phyloP scores from a whole-genome alignment of 1,284 basidiomycete genomes.

The Coriolopsis trogii region DNA sequence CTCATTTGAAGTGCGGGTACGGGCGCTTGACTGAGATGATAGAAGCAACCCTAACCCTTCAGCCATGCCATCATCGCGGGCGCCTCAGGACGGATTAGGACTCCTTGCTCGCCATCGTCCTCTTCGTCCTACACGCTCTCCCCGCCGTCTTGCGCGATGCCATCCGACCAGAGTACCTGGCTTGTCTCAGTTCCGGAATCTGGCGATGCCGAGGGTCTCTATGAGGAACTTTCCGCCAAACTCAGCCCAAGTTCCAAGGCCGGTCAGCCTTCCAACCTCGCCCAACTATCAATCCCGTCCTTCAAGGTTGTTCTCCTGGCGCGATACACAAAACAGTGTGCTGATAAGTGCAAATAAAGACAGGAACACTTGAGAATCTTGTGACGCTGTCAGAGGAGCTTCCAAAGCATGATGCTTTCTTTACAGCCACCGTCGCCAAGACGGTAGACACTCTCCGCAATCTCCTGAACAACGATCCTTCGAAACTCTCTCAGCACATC shows the following conservation, averaged over 20 bases:
- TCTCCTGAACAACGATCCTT: conserved; percentile 87
- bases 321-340: neutral
- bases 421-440: conserved; percentile 89
- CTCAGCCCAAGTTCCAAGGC: conserved; percentile 60
- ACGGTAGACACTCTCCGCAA: conserved; percentile 93
- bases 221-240: conserved; percentile 50
- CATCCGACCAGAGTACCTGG: conserved; percentile 87
- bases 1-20: no score
- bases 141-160: conserved; percentile 49
- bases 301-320: conserved; percentile 65
- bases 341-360: conserved; percentile 49
- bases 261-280: conserved; percentile 47
- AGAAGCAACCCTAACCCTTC: conserved; percentile 27
- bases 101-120: conserved; percentile 11
- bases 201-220: conserved; percentile 71
- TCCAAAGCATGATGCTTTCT: conserved; percentile 89
- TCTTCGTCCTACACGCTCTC: conserved; percentile 5
- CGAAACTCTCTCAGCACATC: conserved; percentile 82
- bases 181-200: conserved; percentile 74
- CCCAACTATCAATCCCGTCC: conserved; percentile 67
- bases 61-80: conserved; percentile 13
- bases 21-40: no score
- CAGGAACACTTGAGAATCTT: conserved; percentile 91
- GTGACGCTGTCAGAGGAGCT: conserved; percentile 91
- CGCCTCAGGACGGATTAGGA: conserved; percentile 6